Base-by-base conservation (phyloP, 371 early-diverging fungal genomes). In the Mucor piriformis region DNA sequence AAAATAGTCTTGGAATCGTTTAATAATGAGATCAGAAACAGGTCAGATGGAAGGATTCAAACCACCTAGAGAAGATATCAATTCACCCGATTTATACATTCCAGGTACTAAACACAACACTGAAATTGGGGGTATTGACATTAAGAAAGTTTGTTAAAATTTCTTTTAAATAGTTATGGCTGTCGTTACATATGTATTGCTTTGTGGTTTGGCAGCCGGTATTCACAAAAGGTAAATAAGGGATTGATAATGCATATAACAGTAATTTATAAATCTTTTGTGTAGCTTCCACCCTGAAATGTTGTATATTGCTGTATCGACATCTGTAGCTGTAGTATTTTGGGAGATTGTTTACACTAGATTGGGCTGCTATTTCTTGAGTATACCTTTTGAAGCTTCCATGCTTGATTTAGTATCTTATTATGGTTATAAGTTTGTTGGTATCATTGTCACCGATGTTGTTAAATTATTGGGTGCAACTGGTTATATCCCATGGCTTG, bases 71-170 rank as follows among this genome's bases (percentile, higher is more conserved):
- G 93, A 94, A 56, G 95, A 98, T 69, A 73, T 94, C 37, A 95
- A 95, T 66, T 91, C 97, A 0, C 98, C 99, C 6, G 99, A 99
- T 74, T 78, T 99, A 61, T 99, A 99, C 76, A 96, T 99, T 44
- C 99, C 99, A 32, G 75, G 86, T 86, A 77, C 35, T 3, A 24
- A n/a, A 23, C n/a, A 12, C 11, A 37, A 34, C 13, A 37, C 5
- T 27, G 23, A 40, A 13, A 37, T 7, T 33, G 40, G n/a, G 42
- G 15, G 5, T 10, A 37, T 38, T 7, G 6, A 10, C 8, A 29
- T 29, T 8, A 29, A 8, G 1, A 23, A 21, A 33, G 16, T 20
- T 29, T 43, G 24, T 29, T 24, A 27, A n/a, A 37, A 24, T 13
- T 46, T 21, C 12, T 23, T 43, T 43, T 5, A 34, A 46, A 29